phyloP scores from a whole-genome alignment of 805 yeast genomes.

The Maudiozyma pseudohumilis region DNA sequence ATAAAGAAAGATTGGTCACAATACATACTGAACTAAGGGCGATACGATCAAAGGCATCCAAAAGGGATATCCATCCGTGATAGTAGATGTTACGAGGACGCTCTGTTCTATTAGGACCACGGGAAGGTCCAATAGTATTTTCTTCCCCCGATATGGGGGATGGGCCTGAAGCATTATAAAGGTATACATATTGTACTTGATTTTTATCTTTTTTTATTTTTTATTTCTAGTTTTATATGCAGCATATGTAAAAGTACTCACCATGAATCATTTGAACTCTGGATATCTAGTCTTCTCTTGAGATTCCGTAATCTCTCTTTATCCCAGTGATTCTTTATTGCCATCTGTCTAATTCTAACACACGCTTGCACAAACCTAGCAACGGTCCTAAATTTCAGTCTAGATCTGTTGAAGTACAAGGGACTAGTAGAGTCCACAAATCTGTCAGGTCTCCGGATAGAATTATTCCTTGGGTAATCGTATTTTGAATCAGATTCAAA shows the following conservation, averaged over 20 bases:
- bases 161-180: too few species aligned
- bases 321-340: conserved; percentile 20
- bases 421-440: background rate
- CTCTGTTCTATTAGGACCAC: too few species aligned
- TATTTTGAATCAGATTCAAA: background rate
- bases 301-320: conserved; percentile 18
- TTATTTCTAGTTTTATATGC: too few species aligned
- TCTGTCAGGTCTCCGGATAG: background rate
- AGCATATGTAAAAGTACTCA: too few species aligned
- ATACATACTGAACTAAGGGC: conserved; percentile 23
- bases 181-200: background rate
- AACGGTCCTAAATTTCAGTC: conserved; percentile 21
- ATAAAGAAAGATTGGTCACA: conserved; percentile 28
- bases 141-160: too few species aligned
- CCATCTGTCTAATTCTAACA: conserved; percentile 21
- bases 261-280: conserved; percentile 2
- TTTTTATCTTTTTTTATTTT: too few species aligned
- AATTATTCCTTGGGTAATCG: background rate
- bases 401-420: conserved; percentile 1
- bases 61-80: too few species aligned
- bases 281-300: conserved; percentile 19
- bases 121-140: too few species aligned
- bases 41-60: too few species aligned
- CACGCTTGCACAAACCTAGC: conserved; percentile 25
- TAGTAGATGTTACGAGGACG: too few species aligned